A percentile compares a stretch with the other conserved stretches of the same genome.
phyloP scores from a whole-genome alignment of 441 rosid species.

The Gossypium schwendimanii region DNA sequence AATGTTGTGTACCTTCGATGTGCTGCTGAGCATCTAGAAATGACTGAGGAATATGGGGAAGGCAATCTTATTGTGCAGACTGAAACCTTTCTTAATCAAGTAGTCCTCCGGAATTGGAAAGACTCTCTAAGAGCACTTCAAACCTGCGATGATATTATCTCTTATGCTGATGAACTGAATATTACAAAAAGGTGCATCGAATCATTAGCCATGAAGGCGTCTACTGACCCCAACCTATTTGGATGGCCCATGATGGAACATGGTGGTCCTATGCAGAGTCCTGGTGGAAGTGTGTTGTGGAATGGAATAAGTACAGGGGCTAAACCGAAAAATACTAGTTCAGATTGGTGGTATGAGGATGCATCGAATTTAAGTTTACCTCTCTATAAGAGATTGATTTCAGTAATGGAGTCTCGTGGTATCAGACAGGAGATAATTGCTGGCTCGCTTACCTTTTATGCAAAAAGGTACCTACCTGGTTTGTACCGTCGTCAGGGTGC shows the following conservation, averaged over 20 bases:
- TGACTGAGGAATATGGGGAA: slow-evolving; percentile 93
- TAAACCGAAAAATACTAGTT: slow-evolving; percentile 58
- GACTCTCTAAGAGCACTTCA: slow-evolving; percentile 79
- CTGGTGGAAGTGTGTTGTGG: slow-evolving; percentile 94
- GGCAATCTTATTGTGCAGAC: slow-evolving; percentile 70
- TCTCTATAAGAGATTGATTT: slow-evolving; percentile 67
- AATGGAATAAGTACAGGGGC: slow-evolving; percentile 97
- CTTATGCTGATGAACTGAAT: slow-evolving; percentile 62
- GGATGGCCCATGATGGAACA: slow-evolving; percentile 92
- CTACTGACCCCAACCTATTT: slow-evolving; percentile 79
- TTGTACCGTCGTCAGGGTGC: slow-evolving; percentile 66
- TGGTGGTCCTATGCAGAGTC: slow-evolving; percentile 94
- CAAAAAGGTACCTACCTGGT: slow-evolving; percentile 77
- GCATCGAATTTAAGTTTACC: slow-evolving; percentile 67
- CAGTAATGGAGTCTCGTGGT: slow-evolving; percentile 71
- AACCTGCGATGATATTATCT: slow-evolving; percentile 61
- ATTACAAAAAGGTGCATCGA: slow-evolving; percentile 75
- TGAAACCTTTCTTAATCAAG: slow-evolving; percentile 75
- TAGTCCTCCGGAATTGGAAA: slow-evolving; percentile 77
- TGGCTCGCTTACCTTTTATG: slow-evolving; percentile 69
- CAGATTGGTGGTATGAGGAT: slow-evolving; percentile 98
- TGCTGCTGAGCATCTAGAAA: slow-evolving; percentile 83
- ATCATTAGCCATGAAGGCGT: slow-evolving; percentile 68
- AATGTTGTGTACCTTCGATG: slow-evolving; percentile 76
- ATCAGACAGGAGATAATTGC: slow-evolving; percentile 70